Evolutionary conservation across 257 asterid genomes (phyloP), one percentile per base, ranked within the genome.

Genomic region (Sherardia arvensis): DNA sequence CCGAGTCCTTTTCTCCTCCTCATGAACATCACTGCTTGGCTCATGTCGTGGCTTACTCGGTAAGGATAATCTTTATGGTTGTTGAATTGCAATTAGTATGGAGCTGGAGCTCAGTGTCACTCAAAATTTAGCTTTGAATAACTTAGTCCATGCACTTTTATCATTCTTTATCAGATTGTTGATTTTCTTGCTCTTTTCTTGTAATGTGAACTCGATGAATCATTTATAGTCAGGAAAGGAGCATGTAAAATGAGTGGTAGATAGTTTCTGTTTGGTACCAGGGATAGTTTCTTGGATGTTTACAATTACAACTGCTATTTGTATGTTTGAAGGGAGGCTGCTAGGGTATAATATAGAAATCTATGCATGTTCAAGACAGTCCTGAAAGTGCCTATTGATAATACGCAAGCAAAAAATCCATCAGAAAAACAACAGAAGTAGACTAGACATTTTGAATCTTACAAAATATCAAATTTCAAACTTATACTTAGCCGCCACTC

Each of bases 1-100:
- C 27, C 59, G 66, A 69, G 2, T 30, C 69, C 6, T 29, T 40
- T 40, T 72, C 76, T 5, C 65, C 65, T 77, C 69, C 51, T 36
- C 79, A 77, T 67, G 57, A 72, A 66, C 78, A 59, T 56, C 74
- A 47, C 67, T 81, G 81, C 86, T 77, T 83, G 80, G 72, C 74
- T 60, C 75, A 66, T 33, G 64, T 83, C 69, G 67, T 76, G 23
- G 80, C 77, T 53, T 72, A 76, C 71, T 71, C 85, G 86, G 97
- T 86, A 82, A 60, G 73, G 8, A 25, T 22, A 8, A 8, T 15
- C 22, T 33, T 0, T 32, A 0, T 59, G 1, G n/a, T 30, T 33
- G 64, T 33, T 20, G 25, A 59, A 62, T 36, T 49, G 30, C 45
- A 1, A 53, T 14, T 26, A 14, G 29, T 65, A 8, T 8, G 20